These are phyloP conservation scores for Mortierella antarctica DNA, from an alignment of 192 early-diverging fungal genomes.

Conservation along the genomic window DNA sequence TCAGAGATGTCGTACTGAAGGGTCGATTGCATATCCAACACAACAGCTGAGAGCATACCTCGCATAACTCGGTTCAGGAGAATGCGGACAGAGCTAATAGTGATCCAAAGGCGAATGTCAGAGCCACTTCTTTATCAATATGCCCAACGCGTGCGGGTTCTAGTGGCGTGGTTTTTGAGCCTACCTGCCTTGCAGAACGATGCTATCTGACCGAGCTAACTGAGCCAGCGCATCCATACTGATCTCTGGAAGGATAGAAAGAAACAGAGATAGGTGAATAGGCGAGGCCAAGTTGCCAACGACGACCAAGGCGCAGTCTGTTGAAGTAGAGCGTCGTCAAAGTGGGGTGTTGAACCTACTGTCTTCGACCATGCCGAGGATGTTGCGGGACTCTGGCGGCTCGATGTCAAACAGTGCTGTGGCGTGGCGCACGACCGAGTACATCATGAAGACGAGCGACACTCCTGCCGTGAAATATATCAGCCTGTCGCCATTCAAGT, in stretches of 20 bases:
- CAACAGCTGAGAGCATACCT: conserved; percentile 51
- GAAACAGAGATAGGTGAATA: not conserved
- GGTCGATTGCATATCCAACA: not conserved
- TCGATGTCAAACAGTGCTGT: conserved; percentile 47
- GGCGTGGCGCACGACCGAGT: conserved; percentile 50
- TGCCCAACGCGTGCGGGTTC: no score
- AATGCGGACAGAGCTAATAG: conserved; percentile 75
- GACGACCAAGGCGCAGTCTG: not conserved
- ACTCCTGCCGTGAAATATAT: conserved; percentile 50
- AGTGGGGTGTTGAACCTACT: conserved; percentile 18
- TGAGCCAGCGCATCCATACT: conserved; percentile 59
- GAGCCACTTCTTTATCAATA: not conserved
- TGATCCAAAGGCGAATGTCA: not conserved
- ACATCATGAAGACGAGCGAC: conserved; percentile 52
- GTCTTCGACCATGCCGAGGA: conserved; percentile 50
- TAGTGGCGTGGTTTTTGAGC: not conserved
- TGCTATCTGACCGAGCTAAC: conserved; percentile 59
- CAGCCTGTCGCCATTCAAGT: conserved; percentile 41
- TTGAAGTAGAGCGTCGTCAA: no score
- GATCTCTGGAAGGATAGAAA: conserved; percentile 39
- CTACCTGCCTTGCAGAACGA: conserved; percentile 65
- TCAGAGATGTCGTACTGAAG: not conserved
- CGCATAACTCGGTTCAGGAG: conserved; percentile 78
- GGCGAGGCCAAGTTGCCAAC: not conserved
- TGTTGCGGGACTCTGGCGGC: conserved; percentile 37